Evolutionary conservation across 805 yeast genomes (phyloP), one percentile per base, ranked within the genome.

Genomic region (Sungouiella thailandica): DNA sequence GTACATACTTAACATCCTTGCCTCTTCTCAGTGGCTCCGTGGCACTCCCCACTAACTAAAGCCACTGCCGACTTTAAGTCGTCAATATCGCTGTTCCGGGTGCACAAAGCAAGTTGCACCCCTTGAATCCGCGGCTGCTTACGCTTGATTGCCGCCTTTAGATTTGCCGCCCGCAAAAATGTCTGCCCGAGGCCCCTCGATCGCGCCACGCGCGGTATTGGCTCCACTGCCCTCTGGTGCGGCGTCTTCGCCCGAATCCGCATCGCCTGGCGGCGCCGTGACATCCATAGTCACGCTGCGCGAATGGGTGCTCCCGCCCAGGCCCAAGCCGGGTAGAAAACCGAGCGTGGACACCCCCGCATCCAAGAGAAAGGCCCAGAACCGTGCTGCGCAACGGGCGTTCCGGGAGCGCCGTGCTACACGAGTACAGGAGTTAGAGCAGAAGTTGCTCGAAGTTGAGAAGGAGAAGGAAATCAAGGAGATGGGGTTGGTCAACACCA

Each of bases 301-400:
- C 31, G 78, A 72, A 40, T 76, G 81, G 80, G 71, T 73, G 10
- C 54, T 76, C 27, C 81, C 81, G 5, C 80, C 81, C 6, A 57
- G 81, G 36, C 81, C 80, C 4, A 73, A 75, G 46, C 81, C 81
- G 0, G 80, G 79, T 3, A 47, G 72, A 17, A 78, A 78, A 55
- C 83, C 83, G 11, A 65, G 78, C 43, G 71, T 73, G 4, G 95
- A 86, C 44, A 76, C 89, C 0, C 94, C 95, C 0, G 88, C 89
- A 1, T 77, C 82, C 15, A 84, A 85, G 56, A 65, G 96, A 34
- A 86, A 86, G 58, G 95, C 95, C 3, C 96, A 84, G 57, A 88
- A 88, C 54, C 65, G 96, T 38, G 95, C 93, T n/a, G 95, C 96
- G 15, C 95, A 89, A 65, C 55, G 95, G 37, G 94, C 97, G 2